These are phyloP conservation scores for Hyphopichia wangnamkhiaoensis DNA, from an alignment of 1,139 yeast species.

Conservation along the genomic window DNA sequence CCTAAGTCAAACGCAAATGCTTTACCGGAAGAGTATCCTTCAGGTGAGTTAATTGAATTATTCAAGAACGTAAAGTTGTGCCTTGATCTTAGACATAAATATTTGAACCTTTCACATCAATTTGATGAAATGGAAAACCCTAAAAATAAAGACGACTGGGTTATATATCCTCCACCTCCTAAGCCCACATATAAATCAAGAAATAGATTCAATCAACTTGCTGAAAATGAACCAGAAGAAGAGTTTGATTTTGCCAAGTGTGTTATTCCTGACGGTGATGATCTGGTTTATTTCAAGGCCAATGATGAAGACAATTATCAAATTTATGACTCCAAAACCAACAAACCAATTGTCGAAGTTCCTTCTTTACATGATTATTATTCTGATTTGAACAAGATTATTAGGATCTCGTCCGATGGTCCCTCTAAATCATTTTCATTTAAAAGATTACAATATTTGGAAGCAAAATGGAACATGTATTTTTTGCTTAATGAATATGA, in stretches of 20 bases:
- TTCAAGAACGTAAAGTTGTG: conserved; percentile 73
- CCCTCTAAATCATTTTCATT: conserved; percentile 98
- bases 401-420: conserved; percentile 81
- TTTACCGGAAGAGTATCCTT: conserved; percentile 66
- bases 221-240: conserved; percentile 29
- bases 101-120: conserved; percentile 72
- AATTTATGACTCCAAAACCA: conserved; percentile 45
- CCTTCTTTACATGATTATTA: conserved; percentile 85
- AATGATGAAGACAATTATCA: conserved; percentile 72
- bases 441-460: conserved; percentile 87
- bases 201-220: conserved; percentile 56
- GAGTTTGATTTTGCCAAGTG: conserved; percentile 64
- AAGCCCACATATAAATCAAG: conserved; percentile 84
- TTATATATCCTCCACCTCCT: conserved; percentile 91
- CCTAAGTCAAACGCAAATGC: conserved; percentile 43
- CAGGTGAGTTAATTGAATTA: conserved; percentile 68
- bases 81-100: conserved; percentile 73
- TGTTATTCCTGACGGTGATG: conserved; percentile 63
- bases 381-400: conserved; percentile 72
- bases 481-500: conserved; percentile 86
- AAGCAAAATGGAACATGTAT: conserved; percentile 95
- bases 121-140: conserved; percentile 71
- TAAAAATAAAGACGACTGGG: conserved; percentile 71
- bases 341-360: conserved; percentile 51
- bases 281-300: conserved; percentile 46